Evolutionary conservation across 2,329 filamentous ascomycete species (phyloP), one percentile per base, ranked within the genome.

Genomic region (Verticillium nonalfalfae): DNA sequence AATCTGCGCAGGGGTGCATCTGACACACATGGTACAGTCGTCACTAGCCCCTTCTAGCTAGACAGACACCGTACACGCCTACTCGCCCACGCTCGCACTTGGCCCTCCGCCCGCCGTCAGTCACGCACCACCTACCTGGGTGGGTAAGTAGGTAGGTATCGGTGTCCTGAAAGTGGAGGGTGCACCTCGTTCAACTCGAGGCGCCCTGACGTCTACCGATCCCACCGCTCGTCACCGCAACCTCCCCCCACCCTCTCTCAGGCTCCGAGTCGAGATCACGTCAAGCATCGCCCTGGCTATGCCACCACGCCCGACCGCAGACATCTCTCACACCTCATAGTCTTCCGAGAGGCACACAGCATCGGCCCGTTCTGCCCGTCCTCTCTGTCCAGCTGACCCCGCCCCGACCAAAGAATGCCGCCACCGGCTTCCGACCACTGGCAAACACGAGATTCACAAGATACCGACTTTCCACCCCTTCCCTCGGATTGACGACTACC

Each of bases 391-490:
- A 11, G n/a, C 45, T 18, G 18, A 52, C 45, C 45, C 45, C 45
- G 45, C 45, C n/a, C 9, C 45, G 18, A 54, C 38, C 60, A 15
- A 63, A 66, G 64, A 52, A 66, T 66, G 64, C 64, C 64, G 59
- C 60, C 64, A 33, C 62, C 56, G 56, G 54, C 69, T 66, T 67
- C 73, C 62, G 66, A 70, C 61, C 69, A 66, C 58, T 71, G 70
- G 61, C 70, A 71, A 66, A 66, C 68, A 57, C 70, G 68, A 62
- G 71, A 72, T 45, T 59, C 68, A 7, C 63, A 66, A 56, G 36
- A 54, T 57, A 67, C 72, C 55, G 70, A 74, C 63, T 73, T 70
- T 58, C 72, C 72, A 36, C 68, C 72, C 38, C 69, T 74, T 40
- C 59, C 61, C 26, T 69, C 73, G 31, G 64, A 66, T 33, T 67